Evolutionary conservation across 176 grass and related monocot species (phyloP).

Genomic region (Oryza australiensis): DNA sequence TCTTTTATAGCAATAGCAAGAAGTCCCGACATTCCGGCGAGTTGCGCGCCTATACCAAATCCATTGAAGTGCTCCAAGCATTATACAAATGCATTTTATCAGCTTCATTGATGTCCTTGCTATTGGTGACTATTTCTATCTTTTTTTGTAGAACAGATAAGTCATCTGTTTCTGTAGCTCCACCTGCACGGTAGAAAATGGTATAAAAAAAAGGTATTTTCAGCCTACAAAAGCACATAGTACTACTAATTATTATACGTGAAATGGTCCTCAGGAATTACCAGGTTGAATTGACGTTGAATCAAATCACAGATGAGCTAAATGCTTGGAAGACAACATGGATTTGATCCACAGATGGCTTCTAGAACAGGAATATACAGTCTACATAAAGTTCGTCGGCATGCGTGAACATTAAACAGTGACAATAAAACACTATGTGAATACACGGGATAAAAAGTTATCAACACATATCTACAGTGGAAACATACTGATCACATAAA

Average conservation of each 20-base stretch:
- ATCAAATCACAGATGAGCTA: neutral
- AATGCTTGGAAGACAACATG: neutral
- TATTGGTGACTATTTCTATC: neutral
- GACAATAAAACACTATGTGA: too few species aligned
- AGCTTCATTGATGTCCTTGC: neutral
- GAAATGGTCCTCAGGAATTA: neutral
- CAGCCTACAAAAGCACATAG: neutral
- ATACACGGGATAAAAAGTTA: too few species aligned
- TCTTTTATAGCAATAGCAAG: conserved; percentile 76
- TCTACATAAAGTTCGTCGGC: neutral
- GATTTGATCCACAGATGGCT: neutral
- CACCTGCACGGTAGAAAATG: conserved; percentile 3
- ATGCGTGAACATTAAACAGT: neutral
- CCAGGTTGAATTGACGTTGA: conserved; percentile 34
- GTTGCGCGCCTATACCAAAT: conserved; percentile 63
- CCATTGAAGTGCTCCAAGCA: conserved; percentile 49
- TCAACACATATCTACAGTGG: too few species aligned
- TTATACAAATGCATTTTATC: conserved; percentile 38
- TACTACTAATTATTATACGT: neutral
- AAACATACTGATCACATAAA: too few species aligned
- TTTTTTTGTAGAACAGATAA: conserved; percentile 13
- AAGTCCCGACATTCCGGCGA: conserved; percentile 64
- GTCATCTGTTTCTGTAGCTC: neutral
- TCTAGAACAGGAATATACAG: neutral
- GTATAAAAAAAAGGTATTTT: neutral